Conservation (phyloP, 192 early-diverging fungal genomes). For the Rhizoclosmatium sp. region DNA sequence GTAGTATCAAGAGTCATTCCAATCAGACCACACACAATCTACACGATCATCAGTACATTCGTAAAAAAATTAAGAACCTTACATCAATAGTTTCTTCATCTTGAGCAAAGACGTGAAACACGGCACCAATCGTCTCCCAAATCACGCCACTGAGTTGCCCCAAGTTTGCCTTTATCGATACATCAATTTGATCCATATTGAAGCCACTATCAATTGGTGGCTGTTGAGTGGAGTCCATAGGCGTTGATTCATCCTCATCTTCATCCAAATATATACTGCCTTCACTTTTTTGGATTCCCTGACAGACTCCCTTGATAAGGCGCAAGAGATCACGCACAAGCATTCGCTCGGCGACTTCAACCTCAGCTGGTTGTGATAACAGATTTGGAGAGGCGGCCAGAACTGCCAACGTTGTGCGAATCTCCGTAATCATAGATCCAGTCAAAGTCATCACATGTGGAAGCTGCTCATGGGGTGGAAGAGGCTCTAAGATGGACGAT, state of each 20-base stretch:
- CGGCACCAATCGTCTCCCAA: conserved; percentile 40
- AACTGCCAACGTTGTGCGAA: conserved; percentile 35
- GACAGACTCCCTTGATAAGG: conserved; percentile 26
- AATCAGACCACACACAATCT: conserved; percentile 25
- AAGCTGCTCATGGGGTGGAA: conserved; percentile 36
- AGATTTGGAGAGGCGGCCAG: conserved; percentile 5
- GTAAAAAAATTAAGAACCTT: not conserved
- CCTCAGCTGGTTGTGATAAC: conserved; percentile 25
- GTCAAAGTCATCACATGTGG: conserved; percentile 41
- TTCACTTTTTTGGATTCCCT: conserved; percentile 27
- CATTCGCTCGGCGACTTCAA: conserved; percentile 23
- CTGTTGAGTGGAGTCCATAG: not conserved
- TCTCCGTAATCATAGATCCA: conserved; percentile 38
- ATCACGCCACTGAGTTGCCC: conserved; percentile 36
- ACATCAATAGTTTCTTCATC: conserved; percentile 50
- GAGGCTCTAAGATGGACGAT: conserved; percentile 37
- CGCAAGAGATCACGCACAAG: conserved; percentile 27
- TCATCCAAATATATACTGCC: not conserved
- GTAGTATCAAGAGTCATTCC: conserved; percentile 13
- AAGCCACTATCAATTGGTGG: not conserved
- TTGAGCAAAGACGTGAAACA: conserved; percentile 38
- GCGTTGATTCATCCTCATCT: not conserved
- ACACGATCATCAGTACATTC: not conserved
- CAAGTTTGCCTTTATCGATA: conserved; percentile 6
- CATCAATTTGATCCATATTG: conserved; percentile 15